Evolutionary conservation across 805 yeast species (phyloP).

Genomic region (Teunomyces panamensis): DNA sequence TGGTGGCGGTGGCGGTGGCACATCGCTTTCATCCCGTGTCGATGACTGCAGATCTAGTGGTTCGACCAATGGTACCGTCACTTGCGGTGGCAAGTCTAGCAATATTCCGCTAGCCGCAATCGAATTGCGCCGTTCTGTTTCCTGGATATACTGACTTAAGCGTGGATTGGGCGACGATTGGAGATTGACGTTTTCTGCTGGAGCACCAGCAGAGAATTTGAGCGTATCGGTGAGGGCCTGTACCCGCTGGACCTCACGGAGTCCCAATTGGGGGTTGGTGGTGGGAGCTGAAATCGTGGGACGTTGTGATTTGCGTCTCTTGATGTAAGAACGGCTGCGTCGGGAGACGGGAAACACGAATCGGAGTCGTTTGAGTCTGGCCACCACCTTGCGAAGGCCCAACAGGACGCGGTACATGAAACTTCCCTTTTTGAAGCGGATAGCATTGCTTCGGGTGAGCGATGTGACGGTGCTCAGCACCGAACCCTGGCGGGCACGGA

Average conservation of each 20-base stretch:
- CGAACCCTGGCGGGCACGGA: neutral
- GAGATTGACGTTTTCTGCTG: constrained; percentile 12
- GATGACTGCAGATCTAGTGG: neutral
- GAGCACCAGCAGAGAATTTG: constrained; percentile 25
- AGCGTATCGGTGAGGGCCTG: constrained; percentile 18
- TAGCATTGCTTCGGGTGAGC: constrained; percentile 21
- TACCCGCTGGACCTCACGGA: constrained; percentile 13
- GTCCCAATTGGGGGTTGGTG: constrained; percentile 31
- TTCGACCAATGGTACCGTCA: neutral
- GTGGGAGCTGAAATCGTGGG: constrained; percentile 27
- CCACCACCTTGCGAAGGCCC: constrained; percentile 22
- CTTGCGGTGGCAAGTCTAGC: neutral
- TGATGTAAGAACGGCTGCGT: constrained; percentile 16
- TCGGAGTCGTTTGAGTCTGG: constrained; percentile 17
- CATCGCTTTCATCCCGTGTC: neutral
- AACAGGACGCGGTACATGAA: constrained; percentile 28
- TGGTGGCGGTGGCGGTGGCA: constrained; percentile 16
- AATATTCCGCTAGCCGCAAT: neutral
- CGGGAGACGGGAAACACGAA: constrained; percentile 22
- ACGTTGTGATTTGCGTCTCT: neutral
- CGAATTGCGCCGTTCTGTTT: too few species aligned
- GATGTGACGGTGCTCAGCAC: neutral
- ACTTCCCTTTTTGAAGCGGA: constrained; percentile 33
- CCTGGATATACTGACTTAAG: neutral
- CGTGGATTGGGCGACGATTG: neutral